phyloP scores from a whole-genome alignment of 768 basidiomycete species.

The Lactarius deliciosus region DNA sequence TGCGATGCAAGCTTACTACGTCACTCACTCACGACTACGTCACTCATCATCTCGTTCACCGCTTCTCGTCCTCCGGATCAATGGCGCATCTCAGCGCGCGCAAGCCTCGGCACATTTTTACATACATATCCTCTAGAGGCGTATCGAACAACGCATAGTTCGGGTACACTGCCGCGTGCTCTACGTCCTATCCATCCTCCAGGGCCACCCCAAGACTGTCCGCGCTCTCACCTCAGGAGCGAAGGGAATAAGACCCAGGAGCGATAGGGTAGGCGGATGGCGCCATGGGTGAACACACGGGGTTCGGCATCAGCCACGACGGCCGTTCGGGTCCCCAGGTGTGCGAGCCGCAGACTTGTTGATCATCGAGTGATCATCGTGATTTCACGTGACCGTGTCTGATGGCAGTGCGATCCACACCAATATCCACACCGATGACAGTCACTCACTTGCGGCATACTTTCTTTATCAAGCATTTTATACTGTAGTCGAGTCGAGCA shows the following conservation, averaged over 20 bases:
- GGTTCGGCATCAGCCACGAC: not conserved
- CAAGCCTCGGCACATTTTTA: too few species aligned
- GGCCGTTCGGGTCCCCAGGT: not conserved
- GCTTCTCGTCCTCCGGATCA: too few species aligned
- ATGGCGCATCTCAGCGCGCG: too few species aligned
- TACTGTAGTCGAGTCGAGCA: not conserved
- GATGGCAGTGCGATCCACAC: too few species aligned
- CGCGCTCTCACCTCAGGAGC: not conserved
- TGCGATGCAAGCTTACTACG: too few species aligned
- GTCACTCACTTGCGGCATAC: not conserved
- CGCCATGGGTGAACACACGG: not conserved
- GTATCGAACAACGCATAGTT: not conserved
- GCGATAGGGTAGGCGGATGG: not conserved
- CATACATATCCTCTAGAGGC: too few species aligned
- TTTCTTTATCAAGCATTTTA: not conserved
- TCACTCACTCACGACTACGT: too few species aligned
- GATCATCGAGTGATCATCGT: too few species aligned
- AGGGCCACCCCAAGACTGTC: not conserved
- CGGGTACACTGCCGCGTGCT: not conserved
- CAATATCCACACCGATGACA: not conserved
- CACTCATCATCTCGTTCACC: too few species aligned
- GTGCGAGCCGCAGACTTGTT: not conserved
- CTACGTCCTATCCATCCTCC: not conserved
- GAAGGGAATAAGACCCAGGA: not conserved
- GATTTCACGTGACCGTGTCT: too few species aligned